These are phyloP conservation scores for Clitopilus passeckerianus DNA, from an alignment of 768 basidiomycete species.

Conservation along the genomic window DNA sequence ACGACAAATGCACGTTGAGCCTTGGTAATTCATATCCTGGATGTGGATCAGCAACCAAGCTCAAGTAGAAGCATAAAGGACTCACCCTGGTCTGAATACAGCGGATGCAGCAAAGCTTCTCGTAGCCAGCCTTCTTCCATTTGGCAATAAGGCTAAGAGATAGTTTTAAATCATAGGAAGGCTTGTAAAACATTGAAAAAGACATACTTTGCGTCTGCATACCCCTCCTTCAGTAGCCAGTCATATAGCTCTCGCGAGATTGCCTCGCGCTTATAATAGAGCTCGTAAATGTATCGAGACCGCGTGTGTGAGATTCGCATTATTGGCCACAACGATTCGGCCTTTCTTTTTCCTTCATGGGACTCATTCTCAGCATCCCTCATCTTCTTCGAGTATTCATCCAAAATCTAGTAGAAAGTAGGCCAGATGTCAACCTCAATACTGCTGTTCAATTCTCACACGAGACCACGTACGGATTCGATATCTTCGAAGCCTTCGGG, in stretches of 20 bases:
- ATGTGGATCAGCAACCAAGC: not conserved
- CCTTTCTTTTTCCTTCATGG: slow-evolving; percentile 96
- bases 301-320: slow-evolving; percentile 98
- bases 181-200: not conserved
- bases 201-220: slow-evolving; percentile 92
- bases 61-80: slow-evolving; percentile 4
- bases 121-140: slow-evolving; percentile 99
- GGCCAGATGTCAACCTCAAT: not conserved
- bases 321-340: slow-evolving; percentile 93
- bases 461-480: slow-evolving; percentile 49
- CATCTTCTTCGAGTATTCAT: slow-evolving; percentile 99
- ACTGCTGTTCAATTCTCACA: not conserved
- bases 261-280: slow-evolving; percentile 98
- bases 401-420: slow-evolving; percentile 65
- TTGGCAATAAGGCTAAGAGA: slow-evolving; percentile 84
- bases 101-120: slow-evolving; percentile 94
- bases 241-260: slow-evolving; percentile 92
- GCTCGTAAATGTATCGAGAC: slow-evolving; percentile 94
- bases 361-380: slow-evolving; percentile 97
- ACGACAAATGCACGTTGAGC: slow-evolving; percentile 95
- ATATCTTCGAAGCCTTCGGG: slow-evolving; percentile 97
- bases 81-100: slow-evolving; percentile 91
- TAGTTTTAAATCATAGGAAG: slow-evolving; percentile 6
- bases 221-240: slow-evolving; percentile 96
- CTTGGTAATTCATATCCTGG: slow-evolving; percentile 99